These are phyloP conservation scores for Plasmodium fragile DNA, from an alignment of 169 alveolate genomes.

Conservation along the genomic window DNA sequence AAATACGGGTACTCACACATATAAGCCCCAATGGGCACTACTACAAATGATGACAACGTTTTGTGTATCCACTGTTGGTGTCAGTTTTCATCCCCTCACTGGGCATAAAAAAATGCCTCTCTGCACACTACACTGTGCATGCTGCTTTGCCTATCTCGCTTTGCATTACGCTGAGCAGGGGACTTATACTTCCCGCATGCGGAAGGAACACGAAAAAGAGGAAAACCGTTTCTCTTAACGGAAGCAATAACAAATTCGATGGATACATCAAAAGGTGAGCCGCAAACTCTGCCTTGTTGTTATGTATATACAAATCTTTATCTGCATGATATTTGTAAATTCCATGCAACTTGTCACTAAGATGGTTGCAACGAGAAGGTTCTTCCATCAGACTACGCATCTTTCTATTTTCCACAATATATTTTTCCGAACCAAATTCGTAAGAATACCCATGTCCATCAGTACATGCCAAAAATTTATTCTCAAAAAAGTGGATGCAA, in stretches of 20 bases:
- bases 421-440: conserved; percentile 27
- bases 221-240: conserved; percentile 47
- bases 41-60: background rate
- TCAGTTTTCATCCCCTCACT: background rate
- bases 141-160: background rate
- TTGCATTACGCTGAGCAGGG: conserved; percentile 22
- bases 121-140: background rate
- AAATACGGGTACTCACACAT: background rate
- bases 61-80: background rate
- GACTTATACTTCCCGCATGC: conserved; percentile 22
- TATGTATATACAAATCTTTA: conserved; percentile 49
- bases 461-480: background rate
- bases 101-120: background rate
- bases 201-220: conserved; percentile 54
- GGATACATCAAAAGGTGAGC: conserved; percentile 21
- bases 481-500: conserved; percentile 16
- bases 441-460: background rate
- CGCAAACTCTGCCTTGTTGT: conserved; percentile 4
- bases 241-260: conserved; percentile 33
- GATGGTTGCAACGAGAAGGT: background rate
- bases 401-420: conserved; percentile 15
- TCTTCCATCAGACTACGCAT: background rate
- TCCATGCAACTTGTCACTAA: conserved; percentile 1
- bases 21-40: background rate
- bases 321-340: conserved; percentile 41